phyloP scores from a whole-genome alignment of 257 asterid species.

The Cynanchum wilfordii region DNA sequence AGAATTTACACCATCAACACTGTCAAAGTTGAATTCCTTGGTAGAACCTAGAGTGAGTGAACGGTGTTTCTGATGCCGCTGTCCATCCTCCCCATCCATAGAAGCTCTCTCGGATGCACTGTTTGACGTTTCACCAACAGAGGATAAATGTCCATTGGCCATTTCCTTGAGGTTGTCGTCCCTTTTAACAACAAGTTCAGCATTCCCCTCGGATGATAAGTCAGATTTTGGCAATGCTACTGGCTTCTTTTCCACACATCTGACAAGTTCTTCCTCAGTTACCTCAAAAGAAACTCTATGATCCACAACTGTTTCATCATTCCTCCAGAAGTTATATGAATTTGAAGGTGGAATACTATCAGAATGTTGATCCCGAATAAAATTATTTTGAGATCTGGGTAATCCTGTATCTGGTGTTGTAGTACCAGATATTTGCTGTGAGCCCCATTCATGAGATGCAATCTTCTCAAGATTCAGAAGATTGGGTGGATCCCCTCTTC shows the following conservation, averaged over 20 bases:
- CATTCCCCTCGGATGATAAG: slow-evolving; percentile 26
- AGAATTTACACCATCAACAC: slow-evolving; percentile 41
- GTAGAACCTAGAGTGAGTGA: slow-evolving; percentile 73
- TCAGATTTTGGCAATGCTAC: slow-evolving; percentile 25
- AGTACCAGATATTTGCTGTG: slow-evolving; percentile 63
- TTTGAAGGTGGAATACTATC: slow-evolving; percentile 40
- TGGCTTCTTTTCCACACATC: slow-evolving; percentile 61
- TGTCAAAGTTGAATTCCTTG: slow-evolving; percentile 77
- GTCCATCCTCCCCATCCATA: slow-evolving; percentile 32
- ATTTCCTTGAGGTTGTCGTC: slow-evolving; percentile 23
- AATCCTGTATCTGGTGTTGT: slow-evolving; percentile 62
- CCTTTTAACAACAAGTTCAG: slow-evolving; percentile 9
- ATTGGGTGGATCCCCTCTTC: slow-evolving; percentile 50
- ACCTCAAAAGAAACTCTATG: slow-evolving; percentile 82
- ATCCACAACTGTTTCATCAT: slow-evolving; percentile 33
- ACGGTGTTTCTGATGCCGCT: slow-evolving; percentile 38
- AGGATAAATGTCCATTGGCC: slow-evolving; percentile 18
- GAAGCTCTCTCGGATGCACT: slow-evolving; percentile 28
- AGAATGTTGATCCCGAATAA: slow-evolving; percentile 38
- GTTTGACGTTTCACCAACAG: slow-evolving; percentile 28
- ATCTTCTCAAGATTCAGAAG: slow-evolving; percentile 74
- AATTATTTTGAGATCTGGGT: slow-evolving; percentile 25
- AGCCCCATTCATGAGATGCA: slow-evolving; percentile 57
- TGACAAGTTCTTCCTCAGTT: slow-evolving; percentile 51
- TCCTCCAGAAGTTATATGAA: slow-evolving; percentile 23